Conservation (phyloP, 129 eudicot genomes). For the Daucus carota region DNA sequence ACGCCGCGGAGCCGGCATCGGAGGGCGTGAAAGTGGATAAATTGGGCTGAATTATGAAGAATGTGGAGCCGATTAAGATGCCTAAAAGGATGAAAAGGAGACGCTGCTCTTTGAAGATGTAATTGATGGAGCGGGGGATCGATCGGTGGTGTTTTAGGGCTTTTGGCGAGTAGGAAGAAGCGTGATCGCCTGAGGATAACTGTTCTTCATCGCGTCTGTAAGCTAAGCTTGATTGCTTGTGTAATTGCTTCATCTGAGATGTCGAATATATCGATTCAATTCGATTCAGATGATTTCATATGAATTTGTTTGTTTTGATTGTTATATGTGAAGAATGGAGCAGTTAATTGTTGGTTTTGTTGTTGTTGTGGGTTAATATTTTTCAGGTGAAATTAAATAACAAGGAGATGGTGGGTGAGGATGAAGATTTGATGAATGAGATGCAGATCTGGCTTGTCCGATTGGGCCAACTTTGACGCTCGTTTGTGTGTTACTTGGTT, state of each 20-base stretch:
- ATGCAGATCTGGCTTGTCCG: no score
- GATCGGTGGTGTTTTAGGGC: constrained; percentile 51
- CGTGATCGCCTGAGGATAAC: constrained; percentile 7
- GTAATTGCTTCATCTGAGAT: constrained; percentile 53
- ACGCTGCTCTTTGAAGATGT: constrained; percentile 71
- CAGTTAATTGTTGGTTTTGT: no score
- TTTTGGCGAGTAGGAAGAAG: constrained; percentile 53
- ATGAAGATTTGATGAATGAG: no score
- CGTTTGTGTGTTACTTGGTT: no score
- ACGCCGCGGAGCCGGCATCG: background rate
- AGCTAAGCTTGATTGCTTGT: constrained; percentile 40
- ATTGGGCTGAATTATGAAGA: constrained; percentile 57
- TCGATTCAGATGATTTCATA: no score
- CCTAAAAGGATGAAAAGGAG: constrained; percentile 67
- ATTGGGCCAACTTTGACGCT: no score
- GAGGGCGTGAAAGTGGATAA: constrained; percentile 26
- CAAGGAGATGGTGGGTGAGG: no score
- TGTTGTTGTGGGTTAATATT: no score
- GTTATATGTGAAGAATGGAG: no score
- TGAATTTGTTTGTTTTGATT: no score
- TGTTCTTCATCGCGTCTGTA: constrained; percentile 60
- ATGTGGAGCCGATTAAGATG: constrained; percentile 62
- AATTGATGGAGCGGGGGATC: constrained; percentile 48
- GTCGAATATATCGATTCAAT: no score
- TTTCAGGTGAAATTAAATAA: no score